These are phyloP conservation scores for Angophora floribunda DNA, from an alignment of 345 rosid genomes.

Conservation along the genomic window DNA sequence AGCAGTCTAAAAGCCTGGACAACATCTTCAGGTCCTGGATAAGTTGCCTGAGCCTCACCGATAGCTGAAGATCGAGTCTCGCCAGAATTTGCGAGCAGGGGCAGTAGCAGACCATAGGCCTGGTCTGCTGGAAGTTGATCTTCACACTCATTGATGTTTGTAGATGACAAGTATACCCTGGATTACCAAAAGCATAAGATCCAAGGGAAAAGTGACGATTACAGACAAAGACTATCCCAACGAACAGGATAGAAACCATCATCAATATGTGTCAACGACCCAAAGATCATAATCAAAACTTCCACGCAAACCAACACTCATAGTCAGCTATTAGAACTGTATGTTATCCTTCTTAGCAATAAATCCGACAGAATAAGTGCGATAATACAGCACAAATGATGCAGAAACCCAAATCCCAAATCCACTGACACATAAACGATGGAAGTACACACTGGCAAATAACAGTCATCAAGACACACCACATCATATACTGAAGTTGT, in stretches of 20 bases:
- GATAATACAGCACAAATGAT: not conserved
- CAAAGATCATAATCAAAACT: not conserved
- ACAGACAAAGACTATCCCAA: not conserved
- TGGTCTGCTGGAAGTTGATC: constrained; percentile 11
- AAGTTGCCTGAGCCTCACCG: constrained; percentile 4
- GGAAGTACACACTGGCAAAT: not conserved
- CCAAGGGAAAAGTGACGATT: not conserved
- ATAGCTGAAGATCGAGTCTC: constrained; percentile 17
- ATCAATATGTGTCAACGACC: not conserved
- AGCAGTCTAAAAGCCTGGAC: constrained; percentile 50
- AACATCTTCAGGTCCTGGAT: constrained; percentile 35
- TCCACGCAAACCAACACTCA: not conserved
- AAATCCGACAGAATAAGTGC: not conserved
- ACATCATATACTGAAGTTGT: not conserved
- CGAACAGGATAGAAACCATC: not conserved
- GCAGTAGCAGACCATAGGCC: not conserved
- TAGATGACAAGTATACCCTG: constrained; percentile 38
- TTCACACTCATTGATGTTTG: constrained; percentile 1
- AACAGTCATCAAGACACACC: not conserved
- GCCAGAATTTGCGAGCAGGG: constrained; percentile 8
- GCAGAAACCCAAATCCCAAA: not conserved
- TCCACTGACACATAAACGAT: not conserved
- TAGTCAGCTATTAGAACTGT: not conserved
- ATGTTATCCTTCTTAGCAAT: not conserved
- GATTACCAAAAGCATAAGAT: not conserved